Percentiles rank a stretch among this genome's conserved stretches.
These are phyloP conservation scores for Penicillium subrubescens DNA, from an alignment of 495 filamentous ascomycete genomes.

Conservation along the genomic window DNA sequence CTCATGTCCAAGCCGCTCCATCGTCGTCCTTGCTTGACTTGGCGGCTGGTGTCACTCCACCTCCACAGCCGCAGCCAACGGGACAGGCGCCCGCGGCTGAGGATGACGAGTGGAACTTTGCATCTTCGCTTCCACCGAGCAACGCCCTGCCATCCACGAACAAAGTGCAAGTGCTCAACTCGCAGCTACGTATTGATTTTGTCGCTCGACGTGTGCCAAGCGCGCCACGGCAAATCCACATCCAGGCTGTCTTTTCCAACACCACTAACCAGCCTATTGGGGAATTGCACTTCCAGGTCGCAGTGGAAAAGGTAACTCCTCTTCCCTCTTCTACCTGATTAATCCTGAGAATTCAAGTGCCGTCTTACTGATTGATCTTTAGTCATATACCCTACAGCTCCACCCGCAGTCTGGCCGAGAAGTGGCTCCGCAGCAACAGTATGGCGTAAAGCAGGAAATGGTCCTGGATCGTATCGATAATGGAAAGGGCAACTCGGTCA, in stretches of 20 bases:
- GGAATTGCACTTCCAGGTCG: slow-evolving; percentile 87
- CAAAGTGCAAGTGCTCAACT: slow-evolving; percentile 61
- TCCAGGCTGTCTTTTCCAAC: slow-evolving; percentile 75
- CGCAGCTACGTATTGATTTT: slow-evolving; percentile 57
- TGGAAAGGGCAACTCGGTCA: slow-evolving; percentile 74
- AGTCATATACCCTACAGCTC: slow-evolving; percentile 77
- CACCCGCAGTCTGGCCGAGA: slow-evolving; percentile 79
- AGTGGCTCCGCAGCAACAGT: slow-evolving; percentile 70
- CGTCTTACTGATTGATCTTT: slow-evolving; percentile 6
- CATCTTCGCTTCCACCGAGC: slow-evolving; percentile 77
- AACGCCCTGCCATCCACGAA: slow-evolving; percentile 56
- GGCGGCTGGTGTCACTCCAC: slow-evolving; percentile 23
- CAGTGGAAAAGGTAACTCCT: slow-evolving; percentile 83
- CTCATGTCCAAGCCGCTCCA: slow-evolving; percentile 21
- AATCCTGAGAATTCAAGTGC: background rate
- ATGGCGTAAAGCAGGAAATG: slow-evolving; percentile 83
- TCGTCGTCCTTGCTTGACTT: slow-evolving; percentile 51
- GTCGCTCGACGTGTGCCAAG: slow-evolving; percentile 42
- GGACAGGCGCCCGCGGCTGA: slow-evolving; percentile 31
- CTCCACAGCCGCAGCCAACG: slow-evolving; percentile 23
- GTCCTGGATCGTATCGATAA: slow-evolving; percentile 68
- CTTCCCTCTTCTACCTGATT: background rate
- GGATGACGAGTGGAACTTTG: slow-evolving; percentile 91
- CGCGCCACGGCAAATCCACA: slow-evolving; percentile 50
- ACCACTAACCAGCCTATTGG: slow-evolving; percentile 67